Evolutionary conservation across 2,329 filamentous ascomycete genomes (phyloP).

Genomic region (Neonectria punicea): DNA sequence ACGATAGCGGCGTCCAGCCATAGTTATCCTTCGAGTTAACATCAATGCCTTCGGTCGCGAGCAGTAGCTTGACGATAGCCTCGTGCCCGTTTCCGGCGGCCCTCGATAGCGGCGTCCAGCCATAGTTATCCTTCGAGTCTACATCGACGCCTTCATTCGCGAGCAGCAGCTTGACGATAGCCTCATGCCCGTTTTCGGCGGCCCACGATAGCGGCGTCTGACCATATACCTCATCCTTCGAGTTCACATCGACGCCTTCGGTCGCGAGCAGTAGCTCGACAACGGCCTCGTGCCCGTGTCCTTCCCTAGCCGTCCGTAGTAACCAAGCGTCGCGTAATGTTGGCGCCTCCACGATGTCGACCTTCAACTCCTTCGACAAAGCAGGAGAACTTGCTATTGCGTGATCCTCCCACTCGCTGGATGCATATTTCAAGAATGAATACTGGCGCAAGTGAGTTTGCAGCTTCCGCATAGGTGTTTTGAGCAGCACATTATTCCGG

Average conservation of each 20-base stretch:
- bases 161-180: too few species aligned
- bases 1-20: conserved; percentile 4
- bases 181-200: too few species aligned
- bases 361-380: background rate
- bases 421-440: background rate
- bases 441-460: background rate
- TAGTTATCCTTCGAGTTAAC: too few species aligned
- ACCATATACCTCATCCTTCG: too few species aligned
- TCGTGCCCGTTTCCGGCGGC: too few species aligned
- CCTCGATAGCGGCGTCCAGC: too few species aligned
- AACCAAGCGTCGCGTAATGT: conserved; percentile 6
- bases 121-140: background rate
- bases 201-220: too few species aligned
- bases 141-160: background rate
- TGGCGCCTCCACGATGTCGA: background rate
- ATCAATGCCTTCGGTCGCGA: too few species aligned
- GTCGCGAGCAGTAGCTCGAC: background rate
- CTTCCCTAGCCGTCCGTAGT: background rate
- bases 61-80: too few species aligned
- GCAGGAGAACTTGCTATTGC: background rate
- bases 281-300: background rate
- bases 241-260: too few species aligned
- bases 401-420: background rate
- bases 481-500: background rate
- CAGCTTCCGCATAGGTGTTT: background rate